These are phyloP conservation scores for Toxoplasma gondii DNA, from an alignment of 169 alveolate species.

Conservation along the genomic window DNA sequence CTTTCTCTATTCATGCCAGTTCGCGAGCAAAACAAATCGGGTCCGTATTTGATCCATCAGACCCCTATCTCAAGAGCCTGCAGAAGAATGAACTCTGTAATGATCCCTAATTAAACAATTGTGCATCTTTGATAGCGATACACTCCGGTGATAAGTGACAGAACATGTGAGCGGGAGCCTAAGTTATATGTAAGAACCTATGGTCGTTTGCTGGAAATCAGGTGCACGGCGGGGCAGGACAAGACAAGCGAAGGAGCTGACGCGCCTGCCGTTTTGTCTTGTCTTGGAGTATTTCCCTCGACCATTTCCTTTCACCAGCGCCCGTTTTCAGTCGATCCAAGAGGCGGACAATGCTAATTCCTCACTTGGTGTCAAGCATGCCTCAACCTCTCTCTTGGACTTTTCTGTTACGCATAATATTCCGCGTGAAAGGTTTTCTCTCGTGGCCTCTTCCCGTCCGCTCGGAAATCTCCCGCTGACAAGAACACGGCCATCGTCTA, in stretches of 20 bases:
- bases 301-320: not conserved
- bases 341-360: not conserved
- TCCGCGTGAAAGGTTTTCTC: not conserved
- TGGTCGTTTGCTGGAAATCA: too few species aligned
- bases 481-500: conserved; percentile 1
- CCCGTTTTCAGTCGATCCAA: not conserved
- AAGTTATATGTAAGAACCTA: too few species aligned
- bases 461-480: not conserved
- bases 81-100: too few species aligned
- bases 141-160: too few species aligned
- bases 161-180: too few species aligned
- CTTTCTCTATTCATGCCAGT: too few species aligned
- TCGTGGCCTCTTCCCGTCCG: not conserved
- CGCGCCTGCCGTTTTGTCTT: not conserved
- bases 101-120: too few species aligned
- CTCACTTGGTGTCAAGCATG: not conserved
- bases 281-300: not conserved
- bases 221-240: too few species aligned
- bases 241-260: not conserved
- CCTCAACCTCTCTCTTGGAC: not conserved
- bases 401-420: not conserved
- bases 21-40: too few species aligned
- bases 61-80: too few species aligned
- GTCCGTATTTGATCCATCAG: too few species aligned
- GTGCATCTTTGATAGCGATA: too few species aligned